Percentiles rank a stretch among this genome's conserved stretches.
Evolutionary conservation across 2,329 filamentous ascomycete genomes (phyloP).

Genomic region (Colletotrichum sp.): DNA sequence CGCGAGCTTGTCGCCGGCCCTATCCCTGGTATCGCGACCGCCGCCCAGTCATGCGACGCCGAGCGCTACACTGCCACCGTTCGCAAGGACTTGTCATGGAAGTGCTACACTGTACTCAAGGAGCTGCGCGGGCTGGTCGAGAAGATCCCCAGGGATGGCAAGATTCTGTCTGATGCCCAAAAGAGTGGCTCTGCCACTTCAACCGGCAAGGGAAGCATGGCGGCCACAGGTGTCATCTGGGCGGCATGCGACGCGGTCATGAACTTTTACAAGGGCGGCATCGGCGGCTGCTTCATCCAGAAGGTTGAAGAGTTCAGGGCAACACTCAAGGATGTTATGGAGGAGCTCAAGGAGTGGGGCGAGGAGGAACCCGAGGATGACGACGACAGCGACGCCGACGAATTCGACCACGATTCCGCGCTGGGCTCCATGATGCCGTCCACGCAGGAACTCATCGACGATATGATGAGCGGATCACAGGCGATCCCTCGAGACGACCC

Average conservation of each 20-base stretch:
- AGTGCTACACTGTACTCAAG: constrained; percentile 63
- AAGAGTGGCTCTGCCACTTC: constrained; percentile 44
- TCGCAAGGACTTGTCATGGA: constrained; percentile 65
- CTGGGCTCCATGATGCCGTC: constrained; percentile 30
- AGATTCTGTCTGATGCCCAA: constrained; percentile 50
- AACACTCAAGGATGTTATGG: constrained; percentile 79
- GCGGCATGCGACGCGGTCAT: constrained; percentile 78
- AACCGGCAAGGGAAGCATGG: constrained; percentile 57
- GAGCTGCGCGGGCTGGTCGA: constrained; percentile 67
- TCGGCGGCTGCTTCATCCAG: constrained; percentile 71
- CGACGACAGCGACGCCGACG: constrained; percentile 52
- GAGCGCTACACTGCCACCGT: constrained; percentile 67
- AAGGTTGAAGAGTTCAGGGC: constrained; percentile 78
- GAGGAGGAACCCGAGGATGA: constrained; percentile 71
- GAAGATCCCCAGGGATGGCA: constrained; percentile 65
- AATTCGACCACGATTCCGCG: constrained; percentile 44
- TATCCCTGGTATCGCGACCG: constrained; percentile 76
- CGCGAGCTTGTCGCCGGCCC: constrained; percentile 73
- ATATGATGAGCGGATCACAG: constrained; percentile 67
- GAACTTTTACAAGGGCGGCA: constrained; percentile 67
- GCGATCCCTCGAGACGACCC: constrained; percentile 70
- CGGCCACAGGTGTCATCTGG: constrained; percentile 81
- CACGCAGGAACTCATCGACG: constrained; percentile 67
- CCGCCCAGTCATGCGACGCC: constrained; percentile 68
- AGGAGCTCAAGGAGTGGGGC: constrained; percentile 88